These are phyloP conservation scores for Fusarium pseudonygamai DNA, from an alignment of 2,329 filamentous ascomycete genomes.

Conservation along the genomic window DNA sequence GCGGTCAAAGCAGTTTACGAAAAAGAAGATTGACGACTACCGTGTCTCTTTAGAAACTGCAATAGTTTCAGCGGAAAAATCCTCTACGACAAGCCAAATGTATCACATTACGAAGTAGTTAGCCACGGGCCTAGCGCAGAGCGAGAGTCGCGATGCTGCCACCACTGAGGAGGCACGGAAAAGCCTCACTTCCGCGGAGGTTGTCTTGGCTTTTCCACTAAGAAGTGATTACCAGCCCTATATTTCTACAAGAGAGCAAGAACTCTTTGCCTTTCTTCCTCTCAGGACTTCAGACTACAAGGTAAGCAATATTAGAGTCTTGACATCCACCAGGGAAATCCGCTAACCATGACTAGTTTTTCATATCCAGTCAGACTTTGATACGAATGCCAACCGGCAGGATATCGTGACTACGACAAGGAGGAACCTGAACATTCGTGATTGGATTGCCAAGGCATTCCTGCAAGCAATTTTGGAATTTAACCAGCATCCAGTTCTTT, in stretches of 20 bases:
- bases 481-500: conserved; percentile 13
- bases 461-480: conserved; percentile 13
- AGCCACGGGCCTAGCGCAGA: not conserved
- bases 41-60: conserved; percentile 10
- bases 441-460: not conserved
- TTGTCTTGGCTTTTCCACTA: conserved; percentile 34
- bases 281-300: conserved; percentile 11
- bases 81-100: not conserved
- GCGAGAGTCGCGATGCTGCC: conserved; percentile 20
- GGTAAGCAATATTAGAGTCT: not conserved
- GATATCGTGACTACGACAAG: conserved; percentile 17
- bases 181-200: not conserved
- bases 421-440: conserved; percentile 10
- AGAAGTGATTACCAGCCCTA: not conserved
- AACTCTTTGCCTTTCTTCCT: conserved; percentile 29
- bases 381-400: conserved; percentile 21
- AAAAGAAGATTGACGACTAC: not conserved
- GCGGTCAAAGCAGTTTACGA: conserved; percentile 6
- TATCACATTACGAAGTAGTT: conserved; percentile 22
- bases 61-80: not conserved
- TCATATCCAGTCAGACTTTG: conserved; percentile 31
- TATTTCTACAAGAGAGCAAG: not conserved
- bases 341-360: conserved; percentile 22
- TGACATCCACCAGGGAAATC: too few relatives aligned
- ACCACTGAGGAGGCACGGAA: not conserved